Evolutionary conservation across 495 filamentous ascomycete genomes (phyloP).

Genomic region (Parachaetomium inaequale): DNA sequence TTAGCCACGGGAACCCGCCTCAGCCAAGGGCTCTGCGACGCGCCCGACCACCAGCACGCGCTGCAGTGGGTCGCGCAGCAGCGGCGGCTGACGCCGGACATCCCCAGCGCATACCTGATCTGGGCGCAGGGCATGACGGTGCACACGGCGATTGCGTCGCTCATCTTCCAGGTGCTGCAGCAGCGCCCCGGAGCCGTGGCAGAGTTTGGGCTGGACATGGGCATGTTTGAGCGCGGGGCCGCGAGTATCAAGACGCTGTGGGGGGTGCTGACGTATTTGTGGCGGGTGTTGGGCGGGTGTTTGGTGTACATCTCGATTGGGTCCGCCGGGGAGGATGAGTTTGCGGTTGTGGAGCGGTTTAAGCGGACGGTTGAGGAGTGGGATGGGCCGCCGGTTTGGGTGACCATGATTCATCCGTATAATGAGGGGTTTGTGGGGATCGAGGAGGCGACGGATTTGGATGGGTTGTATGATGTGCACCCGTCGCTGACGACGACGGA

Average conservation of each 20-base stretch:
- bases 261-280: slow-evolving; percentile 10
- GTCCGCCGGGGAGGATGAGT: slow-evolving; percentile 21
- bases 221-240: slow-evolving; percentile 8
- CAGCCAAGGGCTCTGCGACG: slow-evolving; percentile 21
- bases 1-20: neutral
- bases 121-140: slow-evolving; percentile 25
- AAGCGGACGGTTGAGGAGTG: slow-evolving; percentile 3
- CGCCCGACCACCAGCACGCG: slow-evolving; percentile 23
- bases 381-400: slow-evolving; percentile 19
- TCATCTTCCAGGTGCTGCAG: slow-evolving; percentile 22
- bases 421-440: slow-evolving; percentile 16
- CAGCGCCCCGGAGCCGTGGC: slow-evolving; percentile 13
- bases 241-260: slow-evolving; percentile 13
- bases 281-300: slow-evolving; percentile 11
- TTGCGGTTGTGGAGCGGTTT: slow-evolving; percentile 20
- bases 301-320: slow-evolving; percentile 21
- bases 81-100: neutral
- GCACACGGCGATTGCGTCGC: slow-evolving; percentile 18
- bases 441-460: slow-evolving; percentile 14
- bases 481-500: slow-evolving; percentile 23
- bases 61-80: slow-evolving; percentile 21
- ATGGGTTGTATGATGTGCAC: slow-evolving; percentile 24
- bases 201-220: slow-evolving; percentile 5
- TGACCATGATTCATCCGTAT: slow-evolving; percentile 24
- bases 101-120: slow-evolving; percentile 16